Percentiles rank a stretch among this genome's conserved stretches.
Conservation (phyloP, 2,329 filamentous ascomycete genomes). For the Acephala macrosclerotiorum region DNA sequence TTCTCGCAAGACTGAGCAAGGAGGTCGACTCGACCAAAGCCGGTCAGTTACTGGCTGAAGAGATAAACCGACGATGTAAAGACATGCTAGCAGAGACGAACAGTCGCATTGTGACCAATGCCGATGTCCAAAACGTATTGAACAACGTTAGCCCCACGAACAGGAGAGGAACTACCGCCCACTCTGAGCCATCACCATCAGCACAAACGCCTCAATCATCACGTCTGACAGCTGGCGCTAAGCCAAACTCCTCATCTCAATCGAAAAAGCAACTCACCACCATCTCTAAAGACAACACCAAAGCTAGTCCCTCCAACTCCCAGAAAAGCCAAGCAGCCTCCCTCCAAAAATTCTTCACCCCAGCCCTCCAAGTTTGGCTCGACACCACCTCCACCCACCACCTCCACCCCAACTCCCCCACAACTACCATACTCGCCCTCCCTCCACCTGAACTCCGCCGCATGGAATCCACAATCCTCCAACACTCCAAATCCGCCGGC, state of each 20-base stretch:
- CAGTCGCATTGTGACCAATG: not conserved
- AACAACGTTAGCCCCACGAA: not conserved
- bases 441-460: not conserved
- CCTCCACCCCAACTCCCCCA: not conserved
- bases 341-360: not conserved
- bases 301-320: not conserved
- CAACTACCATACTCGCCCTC: not conserved
- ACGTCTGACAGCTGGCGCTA: not conserved
- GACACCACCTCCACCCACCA: not conserved
- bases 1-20: slow-evolving; percentile 26
- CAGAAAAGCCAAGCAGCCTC: not conserved
- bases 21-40: slow-evolving; percentile 17
- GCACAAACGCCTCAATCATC: not conserved
- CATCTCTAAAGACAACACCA: not conserved
- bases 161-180: not conserved
- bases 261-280: too few relatives aligned
- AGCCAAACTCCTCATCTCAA: too few relatives aligned
- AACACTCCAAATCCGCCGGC: not conserved
- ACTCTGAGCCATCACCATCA: not conserved
- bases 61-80: slow-evolving; percentile 15
- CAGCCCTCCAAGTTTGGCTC: not conserved
- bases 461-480: not conserved
- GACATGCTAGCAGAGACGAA: not conserved
- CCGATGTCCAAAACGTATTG: slow-evolving; percentile 7
- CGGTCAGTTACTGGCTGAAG: not conserved